A percentile compares a stretch with the other conserved stretches of the same genome.
These are phyloP conservation scores for Bipolaris zeicola DNA, from an alignment of 2,329 filamentous ascomycete species.

Conservation along the genomic window DNA sequence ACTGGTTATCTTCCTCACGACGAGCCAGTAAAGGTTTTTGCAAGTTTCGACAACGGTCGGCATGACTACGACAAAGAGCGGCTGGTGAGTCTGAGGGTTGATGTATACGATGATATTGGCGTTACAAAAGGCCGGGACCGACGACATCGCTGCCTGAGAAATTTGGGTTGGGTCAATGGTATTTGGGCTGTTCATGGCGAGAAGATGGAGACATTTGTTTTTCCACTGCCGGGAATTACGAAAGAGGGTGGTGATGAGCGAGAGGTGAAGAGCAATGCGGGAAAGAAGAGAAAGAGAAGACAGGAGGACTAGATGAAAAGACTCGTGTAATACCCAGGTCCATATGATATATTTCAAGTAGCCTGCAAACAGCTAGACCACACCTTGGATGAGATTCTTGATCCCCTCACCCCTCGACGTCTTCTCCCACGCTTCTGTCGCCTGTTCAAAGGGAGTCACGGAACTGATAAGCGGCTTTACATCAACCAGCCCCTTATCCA, in stretches of 20 bases:
- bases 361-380: slow-evolving; percentile 20
- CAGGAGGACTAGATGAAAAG: neutral
- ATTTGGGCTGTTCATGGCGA: slow-evolving; percentile 14
- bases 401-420: slow-evolving; percentile 40
- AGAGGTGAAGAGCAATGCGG: neutral
- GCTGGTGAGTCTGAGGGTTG: slow-evolving; percentile 19
- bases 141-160: slow-evolving; percentile 1
- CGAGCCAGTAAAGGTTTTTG: slow-evolving; percentile 10
- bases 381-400: slow-evolving; percentile 43
- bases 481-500: slow-evolving; percentile 28
- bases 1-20: neutral
- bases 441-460: slow-evolving; percentile 36
- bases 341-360: neutral
- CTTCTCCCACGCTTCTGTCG: slow-evolving; percentile 40
- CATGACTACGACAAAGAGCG: slow-evolving; percentile 11
- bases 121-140: neutral
- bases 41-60: slow-evolving; percentile 22
- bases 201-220: slow-evolving; percentile 10
- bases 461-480: slow-evolving; percentile 41
- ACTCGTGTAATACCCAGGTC: neutral
- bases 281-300: neutral
- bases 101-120: neutral
- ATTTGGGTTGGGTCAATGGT: slow-evolving; percentile 24
- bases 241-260: neutral
- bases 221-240: slow-evolving; percentile 9